These are phyloP conservation scores for Leccinum rimulosum DNA, from an alignment of 768 basidiomycete species.

Conservation along the genomic window DNA sequence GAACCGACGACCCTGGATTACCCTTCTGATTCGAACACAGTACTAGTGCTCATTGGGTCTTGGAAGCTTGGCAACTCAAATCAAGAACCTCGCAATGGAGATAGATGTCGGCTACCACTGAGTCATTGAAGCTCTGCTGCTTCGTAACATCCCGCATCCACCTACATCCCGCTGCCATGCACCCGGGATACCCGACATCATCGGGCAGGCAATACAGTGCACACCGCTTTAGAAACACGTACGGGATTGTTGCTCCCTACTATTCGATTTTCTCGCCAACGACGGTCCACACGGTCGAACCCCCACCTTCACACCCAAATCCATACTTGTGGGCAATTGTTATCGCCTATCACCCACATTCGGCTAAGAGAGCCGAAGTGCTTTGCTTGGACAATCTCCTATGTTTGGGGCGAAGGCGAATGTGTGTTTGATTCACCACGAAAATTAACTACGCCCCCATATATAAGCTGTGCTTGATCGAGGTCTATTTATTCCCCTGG, in stretches of 20 bases:
- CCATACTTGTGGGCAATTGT: background rate
- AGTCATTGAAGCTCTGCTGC: background rate
- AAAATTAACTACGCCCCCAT: background rate
- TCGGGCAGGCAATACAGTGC: background rate
- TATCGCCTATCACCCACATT: constrained; percentile 5
- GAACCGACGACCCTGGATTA: too few species aligned
- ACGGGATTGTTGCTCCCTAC: background rate
- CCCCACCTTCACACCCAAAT: constrained; percentile 3
- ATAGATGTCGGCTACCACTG: background rate
- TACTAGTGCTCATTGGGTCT: too few species aligned
- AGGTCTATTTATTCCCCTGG: background rate
- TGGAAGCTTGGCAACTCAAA: too few species aligned
- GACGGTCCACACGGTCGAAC: background rate
- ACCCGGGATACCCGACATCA: background rate
- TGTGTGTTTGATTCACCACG: constrained; percentile 10
- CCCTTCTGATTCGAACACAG: too few species aligned
- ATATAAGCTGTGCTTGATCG: constrained; percentile 7
- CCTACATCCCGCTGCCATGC: background rate
- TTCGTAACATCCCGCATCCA: background rate
- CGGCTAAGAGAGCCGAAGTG: constrained; percentile 10
- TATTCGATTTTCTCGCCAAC: background rate
- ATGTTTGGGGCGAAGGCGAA: background rate
- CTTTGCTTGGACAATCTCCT: constrained; percentile 9
- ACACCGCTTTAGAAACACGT: background rate
- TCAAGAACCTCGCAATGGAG: background rate